Base-by-base conservation (phyloP, 306 rosid genomes). In the Crotalaria pallida region DNA sequence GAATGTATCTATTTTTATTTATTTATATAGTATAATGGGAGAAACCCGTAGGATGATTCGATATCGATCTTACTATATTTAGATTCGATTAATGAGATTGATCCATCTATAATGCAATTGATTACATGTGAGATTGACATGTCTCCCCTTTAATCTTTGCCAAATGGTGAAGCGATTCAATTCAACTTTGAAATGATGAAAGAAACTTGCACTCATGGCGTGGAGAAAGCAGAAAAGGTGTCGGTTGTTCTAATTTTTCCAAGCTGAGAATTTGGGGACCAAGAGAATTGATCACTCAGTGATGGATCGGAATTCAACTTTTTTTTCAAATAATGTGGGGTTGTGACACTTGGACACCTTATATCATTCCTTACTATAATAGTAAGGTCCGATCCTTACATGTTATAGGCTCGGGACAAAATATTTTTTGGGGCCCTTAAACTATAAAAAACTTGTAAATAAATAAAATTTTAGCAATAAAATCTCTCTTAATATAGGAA, bases 171-270 rank as follows among this genome's bases (percentile, higher is more conserved):
- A 63, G 79, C 60, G 36, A 65, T 58, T 58, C 9, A 15, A 21
- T 51, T 31, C 4, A 52, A 51, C 2, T 58, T 24, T 27, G 64
- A 70, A 64, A 58, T 64, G 78, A 82, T 70, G 75, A 77, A 75
- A 69, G 50, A 72, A 62, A 10, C 57, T 24, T 17, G 17, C 60
- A 49, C 59, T 55, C 49, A 79, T 67, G 36, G 72, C 41, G 51
- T 58, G 73, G 74, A 67, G 65, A 74, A 38, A 64, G 59, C 52
- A 48, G 74, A 51, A 63, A 63, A 57, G 65, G 51, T 76, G 81
- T 81, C 79, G 82, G 87, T 79, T 84, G 93, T 77, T 88, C 65
- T 79, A 70, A 76, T 79, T 86, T 61, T 69, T 56, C 75, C 76
- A 67, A 76, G 61, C 52, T 71, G 27, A 45, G 53, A 71, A 65